A percentile compares a stretch with the other conserved stretches of the same genome.
Evolutionary conservation across 2,329 filamentous ascomycete genomes (phyloP).

Genomic region (Epichloe scottii): DNA sequence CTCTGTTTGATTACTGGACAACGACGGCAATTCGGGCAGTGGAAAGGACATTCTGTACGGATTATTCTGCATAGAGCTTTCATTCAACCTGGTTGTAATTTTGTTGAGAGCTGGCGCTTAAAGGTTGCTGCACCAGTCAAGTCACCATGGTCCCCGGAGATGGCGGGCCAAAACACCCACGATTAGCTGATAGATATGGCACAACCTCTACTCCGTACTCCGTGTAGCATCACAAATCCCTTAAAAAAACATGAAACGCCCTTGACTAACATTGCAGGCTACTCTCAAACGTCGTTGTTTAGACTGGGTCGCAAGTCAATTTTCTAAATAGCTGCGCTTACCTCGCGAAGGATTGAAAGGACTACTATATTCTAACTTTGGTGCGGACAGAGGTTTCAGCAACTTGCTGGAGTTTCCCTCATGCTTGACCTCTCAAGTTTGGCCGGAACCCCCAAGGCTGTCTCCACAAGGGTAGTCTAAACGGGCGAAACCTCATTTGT

Average conservation of each 20-base stretch:
- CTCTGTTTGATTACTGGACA: background rate
- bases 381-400: background rate
- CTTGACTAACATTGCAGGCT: background rate
- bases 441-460: too few relatives aligned
- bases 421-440: too few relatives aligned
- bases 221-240: background rate
- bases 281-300: background rate
- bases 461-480: background rate
- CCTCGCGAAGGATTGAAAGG: background rate
- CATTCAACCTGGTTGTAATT: background rate
- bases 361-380: background rate
- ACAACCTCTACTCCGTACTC: background rate
- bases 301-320: background rate
- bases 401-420: too few relatives aligned
- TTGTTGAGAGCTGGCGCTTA: background rate
- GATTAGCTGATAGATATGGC: too few relatives aligned
- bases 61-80: background rate
- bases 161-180: background rate
- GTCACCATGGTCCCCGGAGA: background rate
- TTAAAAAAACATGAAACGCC: background rate
- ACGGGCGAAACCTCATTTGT: background rate
- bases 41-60: background rate
- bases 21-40: background rate
- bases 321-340: background rate
- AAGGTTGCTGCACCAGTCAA: background rate